phyloP scores from a whole-genome alignment of 352 stramenopile species.

The Phytophthora foliorum region DNA sequence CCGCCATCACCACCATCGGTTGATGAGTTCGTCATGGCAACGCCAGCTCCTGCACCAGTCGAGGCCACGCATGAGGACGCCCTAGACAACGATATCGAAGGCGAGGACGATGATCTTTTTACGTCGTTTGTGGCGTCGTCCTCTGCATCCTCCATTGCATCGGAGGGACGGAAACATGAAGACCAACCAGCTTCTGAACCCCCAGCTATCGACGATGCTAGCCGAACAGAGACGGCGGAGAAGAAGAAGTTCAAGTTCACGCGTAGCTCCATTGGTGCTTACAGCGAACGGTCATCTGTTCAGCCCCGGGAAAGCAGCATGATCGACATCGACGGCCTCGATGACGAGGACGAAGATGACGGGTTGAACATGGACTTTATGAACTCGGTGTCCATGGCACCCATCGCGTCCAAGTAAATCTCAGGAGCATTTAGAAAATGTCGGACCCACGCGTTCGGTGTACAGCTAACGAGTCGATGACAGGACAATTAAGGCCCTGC shows the following conservation, averaged over 20 bases:
- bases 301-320: constrained; percentile 45
- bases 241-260: constrained; percentile 59
- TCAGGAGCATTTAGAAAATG: constrained; percentile 11
- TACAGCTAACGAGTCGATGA: constrained; percentile 10
- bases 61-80: constrained; percentile 1
- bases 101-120: constrained; percentile 38
- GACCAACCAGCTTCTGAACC: constrained; percentile 38
- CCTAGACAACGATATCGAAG: constrained; percentile 37
- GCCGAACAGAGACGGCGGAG: constrained; percentile 17
- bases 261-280: constrained; percentile 29
- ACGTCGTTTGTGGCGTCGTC: constrained; percentile 40
- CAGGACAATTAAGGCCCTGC: neutral
- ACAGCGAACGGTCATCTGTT: constrained; percentile 39
- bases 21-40: constrained; percentile 37
- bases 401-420: constrained; percentile 30
- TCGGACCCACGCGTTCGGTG: neutral
- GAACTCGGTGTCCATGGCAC: constrained; percentile 46
- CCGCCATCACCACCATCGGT: constrained; percentile 41
- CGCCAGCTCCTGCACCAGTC: constrained; percentile 17
- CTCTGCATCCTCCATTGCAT: constrained; percentile 12
- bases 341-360: constrained; percentile 59
- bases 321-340: constrained; percentile 40
- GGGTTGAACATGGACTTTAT: constrained; percentile 90
- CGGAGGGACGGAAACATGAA: constrained; percentile 9
- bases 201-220: constrained; percentile 25